Evolutionary conservation across 495 filamentous ascomycete species (phyloP), one percentile per base, ranked within the genome.

Genomic region (Stereocaulon alpinum): DNA sequence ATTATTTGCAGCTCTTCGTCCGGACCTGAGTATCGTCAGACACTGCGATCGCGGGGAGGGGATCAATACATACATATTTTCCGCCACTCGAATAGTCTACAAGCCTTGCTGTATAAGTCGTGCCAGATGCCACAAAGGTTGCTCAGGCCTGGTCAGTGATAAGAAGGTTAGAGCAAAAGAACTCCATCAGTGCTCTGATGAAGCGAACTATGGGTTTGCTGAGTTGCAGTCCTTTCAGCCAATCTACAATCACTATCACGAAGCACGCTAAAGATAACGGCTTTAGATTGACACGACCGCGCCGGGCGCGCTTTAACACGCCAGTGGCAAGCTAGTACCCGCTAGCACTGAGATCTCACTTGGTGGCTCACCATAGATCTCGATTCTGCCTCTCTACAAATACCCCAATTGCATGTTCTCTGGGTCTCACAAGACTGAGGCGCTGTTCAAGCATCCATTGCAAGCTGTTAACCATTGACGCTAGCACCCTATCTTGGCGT

Each of bases 1-100:
- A 58, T 81, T 82, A 61, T 70, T 74, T 24, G 70, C 69, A 40
- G 71, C 69, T 51, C 75, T 66, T 72, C 76, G 66, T 52, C 66
- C 66, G 37, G 73, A 63, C 76, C 74, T 78, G 34, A 9, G 14
- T 57, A 14, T 45, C 12, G 49, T 58, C 47, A 51, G 51, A 37
- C 43, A 14, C 22, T 22, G 30, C 22, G 44, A 1, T 37, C 2
- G 11, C 1, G 18, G 18, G 17, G 42, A 37, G 42, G 24, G 12
- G 6, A 14, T 29, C 51, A 5, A 30, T 7, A 15, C 53, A 1
- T 61, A 56, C 54, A 61, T 61, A 14, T 4, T 50, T 29, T 2
- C 43, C 29, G 34, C 22, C 43, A 41, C 15, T 22, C 34, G 11
- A 2, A 5, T 20, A 3, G 30, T 18, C 27, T 6, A 51, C 49